Percentiles rank a stretch among this genome's conserved stretches.
phyloP scores from a whole-genome alignment of 1,284 basidiomycete genomes.

The Trichosporon sp. region DNA sequence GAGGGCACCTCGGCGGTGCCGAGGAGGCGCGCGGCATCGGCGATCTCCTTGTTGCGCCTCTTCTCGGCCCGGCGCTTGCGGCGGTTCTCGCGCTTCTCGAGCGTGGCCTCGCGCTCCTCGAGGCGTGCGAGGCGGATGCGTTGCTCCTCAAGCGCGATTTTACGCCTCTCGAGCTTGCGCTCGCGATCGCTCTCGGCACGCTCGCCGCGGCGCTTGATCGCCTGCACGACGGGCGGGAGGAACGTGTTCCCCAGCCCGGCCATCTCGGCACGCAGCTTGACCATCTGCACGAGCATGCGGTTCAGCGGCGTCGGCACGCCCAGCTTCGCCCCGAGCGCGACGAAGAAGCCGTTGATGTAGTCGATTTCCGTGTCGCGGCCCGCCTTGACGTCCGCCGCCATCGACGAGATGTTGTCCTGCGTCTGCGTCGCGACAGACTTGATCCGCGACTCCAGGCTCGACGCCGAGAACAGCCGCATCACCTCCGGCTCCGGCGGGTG shows the following conservation, averaged over 20 bases:
- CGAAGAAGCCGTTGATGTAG: slow-evolving; percentile 81
- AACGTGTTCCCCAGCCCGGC: slow-evolving; percentile 15
- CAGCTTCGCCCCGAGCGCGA: slow-evolving; percentile 61
- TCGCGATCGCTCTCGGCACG: background rate
- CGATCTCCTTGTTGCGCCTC: background rate
- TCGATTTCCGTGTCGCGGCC: slow-evolving; percentile 68
- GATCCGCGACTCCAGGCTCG: slow-evolving; percentile 52
- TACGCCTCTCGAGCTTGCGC: slow-evolving; percentile 11
- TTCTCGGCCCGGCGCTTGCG: background rate
- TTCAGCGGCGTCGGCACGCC: slow-evolving; percentile 63
- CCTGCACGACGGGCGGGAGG: background rate
- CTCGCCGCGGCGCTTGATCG: slow-evolving; percentile 4
- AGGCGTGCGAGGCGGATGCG: slow-evolving; percentile 2
- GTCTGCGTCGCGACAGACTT: slow-evolving; percentile 59
- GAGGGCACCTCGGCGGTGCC: background rate
- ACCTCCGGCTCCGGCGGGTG: slow-evolving; percentile 27
- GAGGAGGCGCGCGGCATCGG: background rate
- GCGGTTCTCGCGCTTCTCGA: slow-evolving; percentile 6
- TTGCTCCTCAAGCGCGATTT: slow-evolving; percentile 11
- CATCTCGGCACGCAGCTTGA: slow-evolving; percentile 54
- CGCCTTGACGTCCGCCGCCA: slow-evolving; percentile 63
- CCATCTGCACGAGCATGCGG: slow-evolving; percentile 59
- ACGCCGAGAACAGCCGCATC: slow-evolving; percentile 35
- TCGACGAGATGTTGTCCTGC: slow-evolving; percentile 67
- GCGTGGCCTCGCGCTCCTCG: background rate